These are phyloP conservation scores for Pseudogymnoascus sp. DNA, from an alignment of 2,329 filamentous ascomycete species.

Conservation along the genomic window DNA sequence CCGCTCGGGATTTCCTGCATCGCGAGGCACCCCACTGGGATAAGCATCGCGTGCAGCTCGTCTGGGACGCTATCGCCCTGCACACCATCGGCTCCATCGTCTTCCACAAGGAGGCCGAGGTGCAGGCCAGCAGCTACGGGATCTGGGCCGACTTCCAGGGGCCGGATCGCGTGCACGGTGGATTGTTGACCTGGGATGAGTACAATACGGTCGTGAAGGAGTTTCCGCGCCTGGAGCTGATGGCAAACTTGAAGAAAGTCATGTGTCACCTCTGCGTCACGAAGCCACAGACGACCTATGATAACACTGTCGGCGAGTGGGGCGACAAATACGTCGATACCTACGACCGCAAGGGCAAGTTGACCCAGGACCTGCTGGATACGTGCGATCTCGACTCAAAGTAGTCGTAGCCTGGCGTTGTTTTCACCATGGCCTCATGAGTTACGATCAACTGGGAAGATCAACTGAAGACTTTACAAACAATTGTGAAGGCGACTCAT, in stretches of 20 bases:
- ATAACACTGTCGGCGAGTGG: conserved; percentile 30
- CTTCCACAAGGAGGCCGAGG: conserved; percentile 37
- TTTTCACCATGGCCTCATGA: neutral
- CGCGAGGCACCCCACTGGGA: conserved; percentile 30
- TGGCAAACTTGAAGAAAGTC: conserved; percentile 26
- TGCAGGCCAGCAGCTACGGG: conserved; percentile 29
- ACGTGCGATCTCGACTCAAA: conserved; percentile 16
- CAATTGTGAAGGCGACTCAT: neutral
- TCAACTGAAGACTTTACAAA: neutral
- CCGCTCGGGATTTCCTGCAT: conserved; percentile 35
- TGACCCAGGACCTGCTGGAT: conserved; percentile 23
- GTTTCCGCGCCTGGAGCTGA: conserved; percentile 30
- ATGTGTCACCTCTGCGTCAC: conserved; percentile 31
- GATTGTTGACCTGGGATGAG: conserved; percentile 26
- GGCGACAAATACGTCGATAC: conserved; percentile 32
- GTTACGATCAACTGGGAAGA: neutral
- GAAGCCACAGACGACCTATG: conserved; percentile 31
- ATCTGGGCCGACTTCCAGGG: conserved; percentile 35
- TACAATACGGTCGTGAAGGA: conserved; percentile 27
- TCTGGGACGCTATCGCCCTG: conserved; percentile 44
- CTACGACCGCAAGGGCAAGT: conserved; percentile 29
- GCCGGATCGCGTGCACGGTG: conserved; percentile 20
- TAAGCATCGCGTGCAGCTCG: conserved; percentile 35
- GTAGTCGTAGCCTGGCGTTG: neutral
- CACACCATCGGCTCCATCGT: conserved; percentile 34